A percentile compares a stretch with the other conserved stretches of the same genome.
Evolutionary conservation across 2,329 filamentous ascomycete species (phyloP).

Genomic region (Phyllosticta ampelicida): DNA sequence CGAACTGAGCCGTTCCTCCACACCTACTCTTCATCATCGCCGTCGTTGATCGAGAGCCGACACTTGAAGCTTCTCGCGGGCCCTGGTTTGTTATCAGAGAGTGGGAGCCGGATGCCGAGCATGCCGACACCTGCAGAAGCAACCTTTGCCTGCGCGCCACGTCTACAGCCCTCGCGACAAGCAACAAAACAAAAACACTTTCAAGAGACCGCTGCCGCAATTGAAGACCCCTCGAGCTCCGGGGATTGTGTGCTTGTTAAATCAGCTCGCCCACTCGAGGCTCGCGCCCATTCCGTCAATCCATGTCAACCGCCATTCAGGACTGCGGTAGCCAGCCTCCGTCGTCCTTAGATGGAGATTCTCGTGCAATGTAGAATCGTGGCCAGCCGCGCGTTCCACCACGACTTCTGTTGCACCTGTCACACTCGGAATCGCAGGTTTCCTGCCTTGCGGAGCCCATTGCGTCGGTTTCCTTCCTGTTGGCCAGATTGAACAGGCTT

Average conservation of each 20-base stretch:
- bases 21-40: too few relatives aligned
- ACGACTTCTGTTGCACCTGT: not conserved
- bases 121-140: too few relatives aligned
- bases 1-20: not conserved
- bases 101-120: too few relatives aligned
- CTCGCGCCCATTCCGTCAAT: not conserved
- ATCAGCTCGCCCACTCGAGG: not conserved
- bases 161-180: not conserved
- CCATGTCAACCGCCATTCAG: not conserved
- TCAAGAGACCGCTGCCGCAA: not conserved
- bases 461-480: not conserved
- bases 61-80: too few relatives aligned
- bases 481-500: not conserved
- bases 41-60: too few relatives aligned
- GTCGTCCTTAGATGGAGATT: not conserved
- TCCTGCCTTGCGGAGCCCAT: not conserved
- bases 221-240: too few relatives aligned
- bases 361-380: not conserved
- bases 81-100: too few relatives aligned
- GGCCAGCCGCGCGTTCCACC: not conserved
- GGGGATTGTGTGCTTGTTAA: not conserved
- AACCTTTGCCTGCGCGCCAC: too few relatives aligned
- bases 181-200: not conserved
- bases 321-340: not conserved
- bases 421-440: not conserved